Evolutionary conservation across 306 rosid genomes (phyloP), one percentile per base, ranked within the genome.

Genomic region (Cicer cuneatum): DNA sequence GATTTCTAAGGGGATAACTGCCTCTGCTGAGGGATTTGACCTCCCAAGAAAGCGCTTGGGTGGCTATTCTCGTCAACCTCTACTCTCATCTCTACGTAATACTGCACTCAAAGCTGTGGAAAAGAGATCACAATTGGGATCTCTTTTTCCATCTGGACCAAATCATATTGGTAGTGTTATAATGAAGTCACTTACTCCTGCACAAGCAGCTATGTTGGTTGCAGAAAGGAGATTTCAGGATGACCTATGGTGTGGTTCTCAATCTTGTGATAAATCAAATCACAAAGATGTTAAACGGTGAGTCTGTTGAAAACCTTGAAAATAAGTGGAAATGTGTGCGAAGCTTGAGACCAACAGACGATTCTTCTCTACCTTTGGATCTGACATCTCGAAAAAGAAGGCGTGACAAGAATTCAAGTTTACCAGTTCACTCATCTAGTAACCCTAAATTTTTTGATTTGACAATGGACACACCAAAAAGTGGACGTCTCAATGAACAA

Each of bases 201-300:
- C 83, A 51, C 98, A 91, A 88, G 98, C 98, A 51, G 97, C 97
- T 73, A 96, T 93, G 19, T 91, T 94, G 97, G 97, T 95, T 75
- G 94, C 95, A 29, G 94, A 91, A 80, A 86, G 94, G 83, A 89
- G 97, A 83, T 82, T 88, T 18, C 97, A 93, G 75, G 97, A 93
- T 83, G 98, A 93, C 29, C 62, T 91, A 59, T 91, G 98, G 97
- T 93, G 98, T 82, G 96, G 86, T 72, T 91, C 98, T 73, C 86
- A 78, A 73, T 85, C 87, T 77, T 71, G 77, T 58, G 88, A 79
- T 80, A 73, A 78, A 80, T 75, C 77, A 1, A 86, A 69, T 39
- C 78, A 74, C 40, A 88, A 83, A 83, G 92, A 89, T 74, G 78
- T 79, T 21, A 61, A 61, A 78, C 49, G 2, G 49, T 33, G 82